Base-by-base conservation (phyloP, 306 rosid genomes). In the Cicer chorassanicum region DNA sequence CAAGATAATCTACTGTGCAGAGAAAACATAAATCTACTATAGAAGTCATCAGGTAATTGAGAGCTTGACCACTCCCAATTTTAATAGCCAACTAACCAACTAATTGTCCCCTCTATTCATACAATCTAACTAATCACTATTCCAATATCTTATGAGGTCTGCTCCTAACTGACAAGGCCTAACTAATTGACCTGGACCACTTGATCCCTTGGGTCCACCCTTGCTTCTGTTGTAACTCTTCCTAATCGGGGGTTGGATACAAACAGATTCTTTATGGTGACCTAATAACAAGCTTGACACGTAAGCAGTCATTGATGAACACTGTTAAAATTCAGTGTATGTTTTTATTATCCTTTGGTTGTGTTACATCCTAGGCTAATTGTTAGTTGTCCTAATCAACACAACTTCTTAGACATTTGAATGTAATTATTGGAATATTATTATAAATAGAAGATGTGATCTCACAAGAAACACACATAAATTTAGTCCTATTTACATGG, bases 31-130 rank as follows among this genome's bases (percentile, higher is more conserved):
- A 29, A 48, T 29, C 57, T 7, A 68, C 21, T 19, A 46, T 13
- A 46, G 19, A 67, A 67, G 72, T 24, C 72, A 21, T 39, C 39
- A 57, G 41, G 64, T 57, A 57, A 24, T 57, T 21, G 39, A 57
- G 24, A 44, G 54, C 6, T 43, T 44, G 56, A 41, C 18, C 19
- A 11, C 55, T 44, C 72, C 72, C 72, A 67, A 34, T 15, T 44
- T 7, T 12, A 67, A 67, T 45, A 67, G 38, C 56, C 40, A 44
- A 65, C 6, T 38, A 65, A 43, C 10, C 38, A 65, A 43, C 70
- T 3, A 43, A 44, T 10, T 40, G 53, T 19, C 40, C 40, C 51
- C 13, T 65, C 49, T 63, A 63, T 40, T 40, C 34, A 60, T 60
- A 34, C 34, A 39, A 40, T 63, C 12, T 36, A 61, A 61, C 10